Base-by-base conservation (phyloP, 805 yeast genomes). In the Komagataella pastoris region DNA sequence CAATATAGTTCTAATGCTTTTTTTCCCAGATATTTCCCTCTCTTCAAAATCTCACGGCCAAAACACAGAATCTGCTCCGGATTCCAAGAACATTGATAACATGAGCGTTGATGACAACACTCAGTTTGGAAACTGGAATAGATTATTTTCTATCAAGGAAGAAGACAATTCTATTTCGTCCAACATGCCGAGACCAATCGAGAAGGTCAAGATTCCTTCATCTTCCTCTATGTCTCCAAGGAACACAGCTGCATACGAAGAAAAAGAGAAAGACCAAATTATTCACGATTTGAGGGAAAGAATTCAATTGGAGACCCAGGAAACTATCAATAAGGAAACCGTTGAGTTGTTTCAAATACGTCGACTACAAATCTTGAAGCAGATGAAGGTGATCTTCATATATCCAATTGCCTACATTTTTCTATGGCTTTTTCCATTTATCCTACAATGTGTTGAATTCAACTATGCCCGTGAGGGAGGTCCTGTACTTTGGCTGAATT, bases 321-420 rank as follows among this genome's bases (percentile, higher is more conserved):
- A 61, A 36, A 53, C 59, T 18, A 67, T 85, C 53, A 87, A 83
- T 55, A 72, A 72, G 40, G 83, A 82, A 51, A 78, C 82, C 50
- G 73, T 85, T 63, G 74, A 70, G 44, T 74, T 74, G 54, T 81
- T 88, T 63, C 76, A 83, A 54, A 68, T 74, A 44, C 71, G 93
- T 17, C 81, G 88, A 56, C 66, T 74, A 24, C 75, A 77, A 55
- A 85, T 89, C 50, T 80, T 83, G 61, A 80, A 81, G 52, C 96
- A 89, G 66, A 80, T 87, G 76, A 81, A 81, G 59, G 74, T 83
- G 36, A 83, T 89, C 49, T 88, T 89, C 65, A 73, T 89, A 48
- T 89, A 89, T 62, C 97, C 97, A 3, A 68, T 84, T 46, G 84
- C 95, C 2, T 89, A 88, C 64, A 72, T 88, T 53, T 71, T 85